A percentile compares a stretch with the other conserved stretches of the same genome.
Evolutionary conservation across 805 yeast genomes (phyloP).

Genomic region (Kurtzmaniella cleridarum): DNA sequence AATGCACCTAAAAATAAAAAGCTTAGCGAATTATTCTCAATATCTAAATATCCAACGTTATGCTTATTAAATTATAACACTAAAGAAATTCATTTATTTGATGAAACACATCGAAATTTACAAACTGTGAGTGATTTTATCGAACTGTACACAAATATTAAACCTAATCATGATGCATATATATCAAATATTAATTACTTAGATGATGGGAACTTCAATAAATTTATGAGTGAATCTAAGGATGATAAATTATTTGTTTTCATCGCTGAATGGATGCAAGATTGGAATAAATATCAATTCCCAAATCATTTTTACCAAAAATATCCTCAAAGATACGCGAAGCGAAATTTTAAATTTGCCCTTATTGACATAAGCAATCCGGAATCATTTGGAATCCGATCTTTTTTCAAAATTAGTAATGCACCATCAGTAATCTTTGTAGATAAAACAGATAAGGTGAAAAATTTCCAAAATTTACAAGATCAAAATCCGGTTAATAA

Average conservation of each 20-base stretch:
- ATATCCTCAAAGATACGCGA: constrained; percentile 8
- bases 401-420: constrained; percentile 23
- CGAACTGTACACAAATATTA: constrained; percentile 9
- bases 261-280: constrained; percentile 16
- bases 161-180: constrained; percentile 18
- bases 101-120: constrained; percentile 17
- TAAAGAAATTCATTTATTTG: constrained; percentile 33
- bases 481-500: constrained; percentile 13
- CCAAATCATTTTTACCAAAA: constrained; percentile 32
- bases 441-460: constrained; percentile 19
- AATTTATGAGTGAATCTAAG: constrained; percentile 1
- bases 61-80: constrained; percentile 40
- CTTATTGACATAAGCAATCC: constrained; percentile 20
- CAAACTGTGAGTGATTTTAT: constrained; percentile 18
- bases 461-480: constrained; percentile 18
- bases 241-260: constrained; percentile 19
- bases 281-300: constrained; percentile 26
- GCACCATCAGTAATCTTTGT: constrained; percentile 27
- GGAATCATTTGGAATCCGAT: constrained; percentile 14
- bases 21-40: constrained; percentile 32
- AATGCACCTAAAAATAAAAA: constrained; percentile 23
- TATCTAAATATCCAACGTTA: constrained; percentile 45
- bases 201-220: constrained; percentile 5
- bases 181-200: constrained; percentile 12
- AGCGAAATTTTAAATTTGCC: constrained; percentile 13